phyloP scores from a whole-genome alignment of 2,329 filamentous ascomycete genomes.

The Torrubiella hemipterigena region DNA sequence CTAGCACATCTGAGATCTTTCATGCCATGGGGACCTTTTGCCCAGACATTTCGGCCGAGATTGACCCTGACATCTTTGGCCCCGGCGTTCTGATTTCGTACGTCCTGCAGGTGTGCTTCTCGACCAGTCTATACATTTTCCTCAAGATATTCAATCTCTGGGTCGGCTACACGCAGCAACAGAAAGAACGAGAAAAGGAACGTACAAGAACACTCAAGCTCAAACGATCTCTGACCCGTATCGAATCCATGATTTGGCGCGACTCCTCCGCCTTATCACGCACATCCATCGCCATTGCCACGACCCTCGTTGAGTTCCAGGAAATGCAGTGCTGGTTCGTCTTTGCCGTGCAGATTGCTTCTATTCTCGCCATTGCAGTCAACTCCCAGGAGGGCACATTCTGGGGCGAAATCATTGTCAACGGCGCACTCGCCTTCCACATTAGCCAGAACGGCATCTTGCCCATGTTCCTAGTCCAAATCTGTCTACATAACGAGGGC shows the following conservation, averaged over 20 bases:
- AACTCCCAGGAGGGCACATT: slow-evolving; percentile 26
- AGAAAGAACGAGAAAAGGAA: slow-evolving; percentile 8
- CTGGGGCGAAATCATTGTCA: slow-evolving; percentile 26
- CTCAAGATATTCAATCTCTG: slow-evolving; percentile 23
- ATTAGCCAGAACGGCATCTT: slow-evolving; percentile 23
- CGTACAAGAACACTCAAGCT: slow-evolving; percentile 12
- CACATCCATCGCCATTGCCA: slow-evolving; percentile 25
- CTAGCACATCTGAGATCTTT: slow-evolving; percentile 18
- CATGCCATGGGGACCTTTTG: slow-evolving; percentile 22
- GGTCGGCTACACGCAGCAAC: slow-evolving; percentile 18
- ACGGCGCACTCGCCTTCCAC: slow-evolving; percentile 23
- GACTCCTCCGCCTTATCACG: slow-evolving; percentile 22
- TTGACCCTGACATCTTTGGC: slow-evolving; percentile 26
- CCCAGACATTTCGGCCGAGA: slow-evolving; percentile 21
- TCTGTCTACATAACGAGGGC: slow-evolving; percentile 25
- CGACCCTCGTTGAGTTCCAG: slow-evolving; percentile 27
- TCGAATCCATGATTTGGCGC: slow-evolving; percentile 23
- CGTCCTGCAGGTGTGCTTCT: slow-evolving; percentile 23
- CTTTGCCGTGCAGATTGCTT: slow-evolving; percentile 26
- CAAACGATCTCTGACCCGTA: slow-evolving; percentile 19
- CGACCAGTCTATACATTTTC: slow-evolving; percentile 18
- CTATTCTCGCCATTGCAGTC: slow-evolving; percentile 26
- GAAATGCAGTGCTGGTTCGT: slow-evolving; percentile 27
- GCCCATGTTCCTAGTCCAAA: slow-evolving; percentile 24
- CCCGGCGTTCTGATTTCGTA: slow-evolving; percentile 27